Percentiles rank a stretch among this genome's conserved stretches.
Evolutionary conservation across 2,329 filamentous ascomycete genomes (phyloP).

Genomic region (Hymenoscyphus linearis): DNA sequence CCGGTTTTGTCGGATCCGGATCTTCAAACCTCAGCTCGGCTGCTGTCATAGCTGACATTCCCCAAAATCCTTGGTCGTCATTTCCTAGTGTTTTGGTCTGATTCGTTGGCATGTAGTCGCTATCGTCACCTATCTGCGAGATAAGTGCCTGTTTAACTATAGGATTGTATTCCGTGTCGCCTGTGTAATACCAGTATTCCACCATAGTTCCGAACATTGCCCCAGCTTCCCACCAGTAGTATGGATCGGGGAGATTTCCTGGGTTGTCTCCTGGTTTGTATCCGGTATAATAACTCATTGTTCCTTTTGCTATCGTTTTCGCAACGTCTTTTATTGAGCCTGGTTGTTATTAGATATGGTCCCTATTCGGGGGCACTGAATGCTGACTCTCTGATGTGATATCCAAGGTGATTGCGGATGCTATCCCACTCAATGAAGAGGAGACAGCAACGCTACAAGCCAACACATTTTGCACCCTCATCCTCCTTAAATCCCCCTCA

Average conservation of each 20-base stretch:
- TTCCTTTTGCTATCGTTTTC: conserved; percentile 36
- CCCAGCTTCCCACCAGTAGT: conserved; percentile 50
- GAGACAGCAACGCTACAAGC: conserved; percentile 13
- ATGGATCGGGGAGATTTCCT: conserved; percentile 46
- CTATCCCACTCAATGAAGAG: conserved; percentile 13
- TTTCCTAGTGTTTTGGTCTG: conserved; percentile 58
- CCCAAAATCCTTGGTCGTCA: conserved; percentile 72
- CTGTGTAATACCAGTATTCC: conserved; percentile 44
- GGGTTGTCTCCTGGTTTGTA: conserved; percentile 44
- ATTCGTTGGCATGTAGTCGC: conserved; percentile 72
- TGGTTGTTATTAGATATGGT: conserved; percentile 8
- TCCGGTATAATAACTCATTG: conserved; percentile 47
- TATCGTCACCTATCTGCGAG: conserved; percentile 64
- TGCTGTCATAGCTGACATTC: conserved; percentile 62
- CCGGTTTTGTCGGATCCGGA: conserved; percentile 48
- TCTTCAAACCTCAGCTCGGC: conserved; percentile 60
- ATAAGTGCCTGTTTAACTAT: conserved; percentile 60
- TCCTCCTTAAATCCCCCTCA: conserved; percentile 1
- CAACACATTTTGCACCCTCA: conserved; percentile 13
- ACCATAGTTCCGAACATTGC: conserved; percentile 53
- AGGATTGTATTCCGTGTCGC: conserved; percentile 62
- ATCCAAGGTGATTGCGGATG: conserved; percentile 15
- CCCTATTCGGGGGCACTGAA: not conserved
- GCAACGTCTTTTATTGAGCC: conserved; percentile 31
- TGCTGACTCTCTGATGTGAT: conserved; percentile 14